These are phyloP conservation scores for Arthonia radiata DNA, from an alignment of 495 filamentous ascomycete species.

Conservation along the genomic window DNA sequence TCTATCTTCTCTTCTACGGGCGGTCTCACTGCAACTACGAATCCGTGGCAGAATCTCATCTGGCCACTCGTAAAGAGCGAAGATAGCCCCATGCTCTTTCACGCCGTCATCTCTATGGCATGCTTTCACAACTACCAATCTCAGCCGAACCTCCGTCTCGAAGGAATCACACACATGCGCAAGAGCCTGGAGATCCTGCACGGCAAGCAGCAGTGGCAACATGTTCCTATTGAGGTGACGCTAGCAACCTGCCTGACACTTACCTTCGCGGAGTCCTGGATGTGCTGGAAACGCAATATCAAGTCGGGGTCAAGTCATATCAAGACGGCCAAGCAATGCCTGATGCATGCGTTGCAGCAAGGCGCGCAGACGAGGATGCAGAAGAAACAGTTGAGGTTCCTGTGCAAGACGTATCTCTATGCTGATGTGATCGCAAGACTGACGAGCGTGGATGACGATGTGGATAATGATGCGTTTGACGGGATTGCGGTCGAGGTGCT, in stretches of 20 bases:
- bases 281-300: conserved; percentile 37
- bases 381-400: conserved; percentile 32
- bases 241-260: conserved; percentile 50
- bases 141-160: conserved; percentile 27
- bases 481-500: too few species aligned
- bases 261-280: conserved; percentile 60
- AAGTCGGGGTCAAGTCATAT: conserved; percentile 54
- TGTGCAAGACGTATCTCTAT: conserved; percentile 60
- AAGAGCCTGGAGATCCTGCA: conserved; percentile 34
- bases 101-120: conserved; percentile 52
- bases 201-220: conserved; percentile 28
- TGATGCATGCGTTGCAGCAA: conserved; percentile 30
- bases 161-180: conserved; percentile 53
- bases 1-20: conserved; percentile 58
- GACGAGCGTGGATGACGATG: conserved; percentile 38
- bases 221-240: conserved; percentile 41
- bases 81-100: conserved; percentile 43
- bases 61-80: conserved; percentile 47
- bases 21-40: conserved; percentile 44
- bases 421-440: conserved; percentile 62
- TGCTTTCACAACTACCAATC: conserved; percentile 49
- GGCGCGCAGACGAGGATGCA: conserved; percentile 11
- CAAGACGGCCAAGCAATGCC: conserved; percentile 38
- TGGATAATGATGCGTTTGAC: conserved; percentile 28
- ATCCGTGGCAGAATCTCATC: conserved; percentile 52